phyloP scores from a whole-genome alignment of 257 asterid genomes.

The Plectranthus barbatus region DNA sequence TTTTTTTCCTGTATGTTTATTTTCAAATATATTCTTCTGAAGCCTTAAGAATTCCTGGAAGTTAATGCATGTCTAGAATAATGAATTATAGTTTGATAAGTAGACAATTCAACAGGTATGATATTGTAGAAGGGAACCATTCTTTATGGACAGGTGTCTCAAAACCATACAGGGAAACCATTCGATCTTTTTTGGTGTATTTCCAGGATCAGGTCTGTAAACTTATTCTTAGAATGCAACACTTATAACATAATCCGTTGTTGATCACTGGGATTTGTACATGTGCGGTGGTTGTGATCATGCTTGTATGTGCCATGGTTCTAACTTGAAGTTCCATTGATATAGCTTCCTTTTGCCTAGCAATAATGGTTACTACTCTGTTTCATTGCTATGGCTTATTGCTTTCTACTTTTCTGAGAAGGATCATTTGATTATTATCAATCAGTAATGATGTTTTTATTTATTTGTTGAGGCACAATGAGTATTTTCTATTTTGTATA shows the following conservation, averaged over 20 bases:
- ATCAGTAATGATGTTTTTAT: neutral
- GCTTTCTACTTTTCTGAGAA: neutral
- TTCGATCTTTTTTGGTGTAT: constrained; percentile 87
- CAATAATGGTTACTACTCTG: neutral
- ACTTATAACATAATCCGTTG: neutral
- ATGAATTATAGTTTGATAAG: constrained; percentile 15
- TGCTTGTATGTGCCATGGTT: neutral
- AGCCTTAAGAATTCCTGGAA: constrained; percentile 6
- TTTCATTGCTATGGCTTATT: neutral
- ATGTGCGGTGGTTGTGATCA: neutral
- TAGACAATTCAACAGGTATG: constrained; percentile 60
- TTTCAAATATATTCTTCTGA: neutral
- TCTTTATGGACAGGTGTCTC: constrained; percentile 83
- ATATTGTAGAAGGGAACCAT: constrained; percentile 86
- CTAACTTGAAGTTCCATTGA: neutral
- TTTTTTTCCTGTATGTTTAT: neutral
- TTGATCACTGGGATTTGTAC: neutral
- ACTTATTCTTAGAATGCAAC: neutral
- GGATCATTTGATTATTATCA: neutral
- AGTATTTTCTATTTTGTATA: neutral
- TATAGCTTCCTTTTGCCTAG: neutral
- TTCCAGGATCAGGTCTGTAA: constrained; percentile 86
- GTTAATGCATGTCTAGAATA: constrained; percentile 8
- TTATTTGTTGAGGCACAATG: neutral
- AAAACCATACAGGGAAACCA: constrained; percentile 94